phyloP scores from a whole-genome alignment of 768 basidiomycete species.

The Termitomyces sp. region DNA sequence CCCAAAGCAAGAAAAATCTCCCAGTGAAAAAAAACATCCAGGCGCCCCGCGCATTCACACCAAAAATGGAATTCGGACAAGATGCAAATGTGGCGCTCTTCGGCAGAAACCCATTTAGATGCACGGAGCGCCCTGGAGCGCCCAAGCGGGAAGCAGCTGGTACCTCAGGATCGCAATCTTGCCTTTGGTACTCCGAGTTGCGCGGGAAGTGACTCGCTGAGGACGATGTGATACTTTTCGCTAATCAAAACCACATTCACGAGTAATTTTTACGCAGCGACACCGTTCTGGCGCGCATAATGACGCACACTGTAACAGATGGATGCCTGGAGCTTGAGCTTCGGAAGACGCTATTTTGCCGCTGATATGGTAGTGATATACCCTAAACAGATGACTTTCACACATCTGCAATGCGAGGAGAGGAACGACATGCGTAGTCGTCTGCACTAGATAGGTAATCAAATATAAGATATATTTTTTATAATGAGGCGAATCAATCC shows the following conservation, averaged over 20 bases:
- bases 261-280: neutral
- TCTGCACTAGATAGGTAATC: neutral
- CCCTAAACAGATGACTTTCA: neutral
- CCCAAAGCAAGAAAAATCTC: neutral
- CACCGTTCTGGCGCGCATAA: too few relatives aligned
- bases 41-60: too few relatives aligned
- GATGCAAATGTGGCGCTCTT: neutral
- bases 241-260: neutral
- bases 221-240: too few relatives aligned
- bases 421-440: too few relatives aligned
- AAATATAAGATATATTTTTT: conserved; percentile 19
- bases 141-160: too few relatives aligned
- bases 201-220: neutral
- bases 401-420: neutral
- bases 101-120: neutral
- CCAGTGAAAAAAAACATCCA: neutral
- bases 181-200: neutral
- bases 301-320: too few relatives aligned
- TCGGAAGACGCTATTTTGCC: neutral
- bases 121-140: neutral
- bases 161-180: neutral
- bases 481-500: conserved; percentile 33
- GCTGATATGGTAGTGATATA: neutral
- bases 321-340: too few relatives aligned
- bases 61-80: neutral